These are phyloP conservation scores for Argentina anserina DNA, from an alignment of 306 rosid genomes.

Conservation along the genomic window DNA sequence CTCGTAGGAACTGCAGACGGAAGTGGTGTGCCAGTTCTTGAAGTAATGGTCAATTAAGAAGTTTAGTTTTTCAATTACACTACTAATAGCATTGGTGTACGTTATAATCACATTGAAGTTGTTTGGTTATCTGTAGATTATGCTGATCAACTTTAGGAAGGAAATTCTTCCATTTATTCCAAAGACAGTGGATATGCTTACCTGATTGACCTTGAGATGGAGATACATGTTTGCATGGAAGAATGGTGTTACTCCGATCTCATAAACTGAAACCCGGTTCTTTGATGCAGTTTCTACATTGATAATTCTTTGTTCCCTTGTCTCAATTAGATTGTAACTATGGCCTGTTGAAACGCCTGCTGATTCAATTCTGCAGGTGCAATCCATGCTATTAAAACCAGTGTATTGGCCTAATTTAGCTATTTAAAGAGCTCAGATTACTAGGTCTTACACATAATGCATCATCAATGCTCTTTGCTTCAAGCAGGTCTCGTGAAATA, in stretches of 20 bases:
- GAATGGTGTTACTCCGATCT: conserved; percentile 59
- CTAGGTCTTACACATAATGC: conserved; percentile 48
- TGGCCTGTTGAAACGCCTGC: conserved; percentile 56
- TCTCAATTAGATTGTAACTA: conserved; percentile 68
- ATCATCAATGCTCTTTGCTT: conserved; percentile 66
- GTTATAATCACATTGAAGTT: conserved; percentile 6
- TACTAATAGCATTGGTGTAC: neutral
- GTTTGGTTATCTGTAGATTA: conserved; percentile 44
- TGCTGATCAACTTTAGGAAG: conserved; percentile 73
- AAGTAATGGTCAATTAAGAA: conserved; percentile 37
- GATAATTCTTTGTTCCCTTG: conserved; percentile 46
- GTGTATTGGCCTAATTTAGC: neutral
- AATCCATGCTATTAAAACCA: conserved; percentile 19
- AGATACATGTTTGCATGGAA: conserved; percentile 77
- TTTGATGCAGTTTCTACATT: conserved; percentile 77
- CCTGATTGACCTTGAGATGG: conserved; percentile 69
- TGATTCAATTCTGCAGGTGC: conserved; percentile 51
- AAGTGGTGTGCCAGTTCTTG: conserved; percentile 62
- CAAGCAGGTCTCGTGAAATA: conserved; percentile 70
- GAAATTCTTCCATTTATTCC: conserved; percentile 79
- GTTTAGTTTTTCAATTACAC: neutral
- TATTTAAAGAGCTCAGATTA: conserved; percentile 16
- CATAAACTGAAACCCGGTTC: conserved; percentile 51
- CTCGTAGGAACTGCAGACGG: conserved; percentile 65
- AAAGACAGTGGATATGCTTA: conserved; percentile 26